A percentile compares a stretch with the other conserved stretches of the same genome.
These are phyloP conservation scores for Psilocybe cubensis DNA, from an alignment of 768 basidiomycete genomes.

Conservation along the genomic window DNA sequence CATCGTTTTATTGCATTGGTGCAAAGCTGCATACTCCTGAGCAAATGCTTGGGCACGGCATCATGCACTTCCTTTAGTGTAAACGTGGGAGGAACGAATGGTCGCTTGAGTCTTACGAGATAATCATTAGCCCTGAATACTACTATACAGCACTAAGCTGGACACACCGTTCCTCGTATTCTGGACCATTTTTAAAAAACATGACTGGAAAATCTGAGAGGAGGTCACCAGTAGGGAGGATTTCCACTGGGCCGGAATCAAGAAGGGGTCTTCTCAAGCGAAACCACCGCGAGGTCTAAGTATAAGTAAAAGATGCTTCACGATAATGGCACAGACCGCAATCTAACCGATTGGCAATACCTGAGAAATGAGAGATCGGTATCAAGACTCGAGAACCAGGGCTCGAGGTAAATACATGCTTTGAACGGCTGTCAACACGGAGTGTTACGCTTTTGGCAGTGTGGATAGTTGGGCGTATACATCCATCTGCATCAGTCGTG, in stretches of 20 bases:
- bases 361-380: not conserved
- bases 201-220: constrained; percentile 10
- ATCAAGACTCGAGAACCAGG: not conserved
- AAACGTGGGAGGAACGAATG: constrained; percentile 52
- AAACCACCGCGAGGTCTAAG: not conserved
- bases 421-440: not conserved
- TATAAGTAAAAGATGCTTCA: not conserved
- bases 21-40: constrained; percentile 36
- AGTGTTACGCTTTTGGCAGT: not conserved
- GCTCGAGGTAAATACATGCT: not conserved
- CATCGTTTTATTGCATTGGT: too few species aligned
- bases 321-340: not conserved
- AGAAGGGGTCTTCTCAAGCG: constrained; percentile 2
- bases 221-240: constrained; percentile 3
- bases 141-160: not conserved
- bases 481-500: not conserved
- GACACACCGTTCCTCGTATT: constrained; percentile 42
- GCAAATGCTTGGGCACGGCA: constrained; percentile 55
- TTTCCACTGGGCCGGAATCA: constrained; percentile 6
- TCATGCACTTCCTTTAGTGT: constrained; percentile 58
- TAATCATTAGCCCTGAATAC: not conserved
- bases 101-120: constrained; percentile 37
- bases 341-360: not conserved
- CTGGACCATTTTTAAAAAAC: constrained; percentile 39
- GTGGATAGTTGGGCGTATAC: not conserved